A percentile compares a stretch with the other conserved stretches of the same genome.
Conservation (phyloP, 371 early-diverging fungal genomes). For the Sporodiniella umbellata region DNA sequence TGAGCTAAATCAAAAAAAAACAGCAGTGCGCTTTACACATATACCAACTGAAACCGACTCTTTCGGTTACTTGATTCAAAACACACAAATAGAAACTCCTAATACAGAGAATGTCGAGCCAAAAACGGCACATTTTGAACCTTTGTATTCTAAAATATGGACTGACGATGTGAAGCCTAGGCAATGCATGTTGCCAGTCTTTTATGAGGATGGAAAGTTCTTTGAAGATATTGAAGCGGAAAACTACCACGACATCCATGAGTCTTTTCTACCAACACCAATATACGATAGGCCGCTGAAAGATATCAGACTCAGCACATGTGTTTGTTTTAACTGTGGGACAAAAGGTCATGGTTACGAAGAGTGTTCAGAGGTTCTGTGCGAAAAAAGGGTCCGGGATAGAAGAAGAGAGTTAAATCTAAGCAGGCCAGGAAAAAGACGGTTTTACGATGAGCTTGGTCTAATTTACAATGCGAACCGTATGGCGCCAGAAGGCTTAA, state of each 20-base stretch:
- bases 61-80: constrained; percentile 5
- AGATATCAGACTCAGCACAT: not conserved
- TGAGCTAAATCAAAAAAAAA: constrained; percentile 6
- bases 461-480: not conserved
- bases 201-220: constrained; percentile 22
- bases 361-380: not conserved
- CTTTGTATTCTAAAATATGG: not conserved
- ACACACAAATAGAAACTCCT: not conserved
- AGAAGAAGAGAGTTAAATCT: not conserved
- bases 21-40: not conserved
- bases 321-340: constrained; percentile 2
- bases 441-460: not conserved
- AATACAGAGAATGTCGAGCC: not conserved
- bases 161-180: not conserved
- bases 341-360: not conserved
- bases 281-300: constrained; percentile 1
- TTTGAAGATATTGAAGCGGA: constrained; percentile 13
- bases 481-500: constrained; percentile 2
- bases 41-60: constrained; percentile 13
- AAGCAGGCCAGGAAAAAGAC: not conserved
- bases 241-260: not conserved
- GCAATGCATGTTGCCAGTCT: constrained; percentile 8
- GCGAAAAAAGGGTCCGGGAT: not conserved
- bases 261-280: constrained; percentile 9
- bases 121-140: not conserved